Evolutionary conservation across 140 eudicot genomes (phyloP), one percentile per base, ranked within the genome.

Genomic region (Bidens hawaiensis): DNA sequence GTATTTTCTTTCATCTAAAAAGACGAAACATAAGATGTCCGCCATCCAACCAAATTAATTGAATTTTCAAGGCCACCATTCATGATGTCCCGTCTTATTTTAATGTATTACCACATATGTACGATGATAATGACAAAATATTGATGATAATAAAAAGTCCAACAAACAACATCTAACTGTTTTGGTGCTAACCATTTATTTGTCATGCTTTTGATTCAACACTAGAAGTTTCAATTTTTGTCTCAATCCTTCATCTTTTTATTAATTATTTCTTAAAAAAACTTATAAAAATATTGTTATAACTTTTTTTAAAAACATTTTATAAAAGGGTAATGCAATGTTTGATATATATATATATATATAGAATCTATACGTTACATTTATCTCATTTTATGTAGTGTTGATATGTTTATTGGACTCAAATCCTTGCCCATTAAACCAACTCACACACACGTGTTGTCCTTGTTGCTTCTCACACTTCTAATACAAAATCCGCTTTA

Each of bases 91-190:
- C 68, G 22, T 65, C 70, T 19, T 65, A n/a, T 18, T 49, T 49
- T 34, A 65, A 33, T 65, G n/a, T 33, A 28, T 28, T 25, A 64
- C 38, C 71, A 34, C 8, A 30, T 31, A 38, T 1, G 13, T 11
- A 24, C 16, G 47, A 55, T 38, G 59, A 53, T 53, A 27, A 17
- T 68, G 65, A 67, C 65, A 42, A 55, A 53, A 24, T 64, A 67
- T 67, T 54, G n/a, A 67, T 67, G 64, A 18, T n/a, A n/a, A n/a
- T 53, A 26, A 40, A 56, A 53, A 67, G 31, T 67, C 41, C 43
- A 67, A 53, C 28, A 10, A 48, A 53, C 30, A 67, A 62, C 68
- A 25, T 41, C 15, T 9, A 13, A 36, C 28, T 65, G 51, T 66
- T 51, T 50, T n/a, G 40, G 22, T 66, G 34, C 11, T 22, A n/a